phyloP scores from a whole-genome alignment of 1,284 basidiomycete genomes.

The Trametes pubescens region DNA sequence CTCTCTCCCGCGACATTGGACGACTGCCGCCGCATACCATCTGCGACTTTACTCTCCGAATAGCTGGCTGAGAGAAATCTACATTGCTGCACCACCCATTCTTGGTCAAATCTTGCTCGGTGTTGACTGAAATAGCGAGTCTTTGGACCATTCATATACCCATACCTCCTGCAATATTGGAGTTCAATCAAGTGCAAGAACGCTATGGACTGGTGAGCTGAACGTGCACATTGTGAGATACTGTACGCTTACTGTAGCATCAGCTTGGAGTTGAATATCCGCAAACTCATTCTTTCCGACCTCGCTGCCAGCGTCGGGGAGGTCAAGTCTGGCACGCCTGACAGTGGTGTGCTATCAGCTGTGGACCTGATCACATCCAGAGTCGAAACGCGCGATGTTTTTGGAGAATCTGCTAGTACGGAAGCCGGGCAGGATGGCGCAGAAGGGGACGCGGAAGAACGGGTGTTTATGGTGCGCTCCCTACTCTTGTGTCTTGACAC shows the following conservation, averaged over 20 bases:
- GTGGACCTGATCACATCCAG: constrained; percentile 68
- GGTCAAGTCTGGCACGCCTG: constrained; percentile 49
- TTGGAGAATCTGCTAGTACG: constrained; percentile 18
- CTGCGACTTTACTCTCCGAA: no score
- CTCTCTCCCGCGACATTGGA: neutral
- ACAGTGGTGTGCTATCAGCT: constrained; percentile 49
- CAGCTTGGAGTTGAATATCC: constrained; percentile 81
- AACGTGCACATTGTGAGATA: no score
- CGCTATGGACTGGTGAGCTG: constrained; percentile 36
- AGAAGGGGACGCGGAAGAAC: constrained; percentile 40
- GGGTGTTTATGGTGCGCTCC: constrained; percentile 67
- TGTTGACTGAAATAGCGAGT: neutral
- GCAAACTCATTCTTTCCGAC: constrained; percentile 82
- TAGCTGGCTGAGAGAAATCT: no score
- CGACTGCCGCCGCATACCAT: no score
- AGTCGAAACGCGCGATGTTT: constrained; percentile 55
- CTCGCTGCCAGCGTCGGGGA: constrained; percentile 73
- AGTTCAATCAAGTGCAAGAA: neutral
- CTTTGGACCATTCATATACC: neutral
- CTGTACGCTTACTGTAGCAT: neutral
- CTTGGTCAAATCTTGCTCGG: no score
- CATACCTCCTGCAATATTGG: neutral
- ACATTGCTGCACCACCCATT: no score
- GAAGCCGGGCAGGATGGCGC: constrained; percentile 32
- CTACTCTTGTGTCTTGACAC: neutral